Evolutionary conservation across 1,284 basidiomycete genomes (phyloP).

Genomic region (Sanghuangporus sanghuang): DNA sequence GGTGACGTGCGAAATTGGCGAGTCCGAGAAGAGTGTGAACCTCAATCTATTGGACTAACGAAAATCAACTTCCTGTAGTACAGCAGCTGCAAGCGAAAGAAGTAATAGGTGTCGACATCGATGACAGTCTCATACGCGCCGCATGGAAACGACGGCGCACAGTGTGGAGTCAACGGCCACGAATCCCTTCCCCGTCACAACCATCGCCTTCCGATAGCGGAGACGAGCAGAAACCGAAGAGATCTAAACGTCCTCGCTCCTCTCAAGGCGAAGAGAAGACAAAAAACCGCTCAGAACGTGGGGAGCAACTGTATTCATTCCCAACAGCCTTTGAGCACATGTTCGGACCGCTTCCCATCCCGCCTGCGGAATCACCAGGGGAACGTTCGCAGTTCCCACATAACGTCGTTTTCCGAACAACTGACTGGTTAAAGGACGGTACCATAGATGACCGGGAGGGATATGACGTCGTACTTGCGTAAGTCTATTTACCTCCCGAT

Average conservation of each 20-base stretch:
- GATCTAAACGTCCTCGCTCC: neutral
- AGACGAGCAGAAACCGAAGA: neutral
- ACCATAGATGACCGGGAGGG: constrained; percentile 52
- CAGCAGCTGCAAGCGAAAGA: constrained; percentile 54
- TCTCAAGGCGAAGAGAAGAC: constrained; percentile 10
- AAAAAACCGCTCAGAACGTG: constrained; percentile 26
- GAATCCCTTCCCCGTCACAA: neutral
- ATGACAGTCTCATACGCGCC: constrained; percentile 58
- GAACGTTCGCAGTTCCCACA: constrained; percentile 52
- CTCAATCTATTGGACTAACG: neutral
- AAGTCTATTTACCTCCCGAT: constrained; percentile 25
- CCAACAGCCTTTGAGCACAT: constrained; percentile 69
- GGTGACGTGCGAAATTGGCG: constrained; percentile 79
- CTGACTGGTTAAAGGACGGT: constrained; percentile 61
- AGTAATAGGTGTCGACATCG: constrained; percentile 79
- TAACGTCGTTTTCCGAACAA: constrained; percentile 63
- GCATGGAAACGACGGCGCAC: constrained; percentile 66
- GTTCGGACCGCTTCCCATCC: constrained; percentile 68
- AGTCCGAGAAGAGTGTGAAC: constrained; percentile 15
- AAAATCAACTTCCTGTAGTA: neutral
- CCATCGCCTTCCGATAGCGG: neutral
- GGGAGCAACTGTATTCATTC: constrained; percentile 41
- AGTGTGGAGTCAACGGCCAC: constrained; percentile 59
- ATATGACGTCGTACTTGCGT: constrained; percentile 76
- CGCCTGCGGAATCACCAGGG: constrained; percentile 29